Base-by-base conservation (phyloP, 2,329 filamentous ascomycete genomes). In the Sphaerulina populicola region DNA sequence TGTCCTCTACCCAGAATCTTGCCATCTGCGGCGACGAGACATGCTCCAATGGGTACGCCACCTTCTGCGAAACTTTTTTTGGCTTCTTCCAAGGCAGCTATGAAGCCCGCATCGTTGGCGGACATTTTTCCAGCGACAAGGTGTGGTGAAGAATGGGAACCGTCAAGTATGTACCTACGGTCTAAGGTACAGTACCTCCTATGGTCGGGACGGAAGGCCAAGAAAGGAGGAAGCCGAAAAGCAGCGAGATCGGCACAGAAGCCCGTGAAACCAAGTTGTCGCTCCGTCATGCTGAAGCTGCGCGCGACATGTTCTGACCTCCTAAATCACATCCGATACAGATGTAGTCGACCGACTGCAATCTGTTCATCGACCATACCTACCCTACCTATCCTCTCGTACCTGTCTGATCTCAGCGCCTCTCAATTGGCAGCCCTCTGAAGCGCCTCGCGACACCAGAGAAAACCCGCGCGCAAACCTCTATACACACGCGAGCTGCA, bases 1-100 rank as follows among this genome's bases (percentile, higher is more conserved):
- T 85, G 85, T 9, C 85, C 85, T 52, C 77, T 74, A 14, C 85
- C 85, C 4, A 89, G 73, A 37, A 89, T 78, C 56, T 75, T 81
- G 54, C 86, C 86, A 59, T 86, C 78, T 51, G 77, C 77, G 36
- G 79, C 77, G n/a, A 89, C 77, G 23, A 90, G 73, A 52, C 73
- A 76, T 39, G 79, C 79, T 39, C 79, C 79, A 43, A 69, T 74
- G 1, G 79, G 78, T 2, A 81, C 74, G 40, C 78, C 79, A 45
- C 78, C 78, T 65, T 82, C 77, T n/a, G 68, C 67, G 46, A 69
- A 71, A 46, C 79, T 75, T 58, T 73, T 68, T 61, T 72, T 74
- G 10, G 79, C 79, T 64, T 82, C 78, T 55, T 78, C 74, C 12
- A 82, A 64, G 35, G 79, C 79, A 41, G 74, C 75, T 57, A 75